Base-by-base conservation (phyloP, 2,329 filamentous ascomycete species). In the Coleophoma eucalyptorum region DNA sequence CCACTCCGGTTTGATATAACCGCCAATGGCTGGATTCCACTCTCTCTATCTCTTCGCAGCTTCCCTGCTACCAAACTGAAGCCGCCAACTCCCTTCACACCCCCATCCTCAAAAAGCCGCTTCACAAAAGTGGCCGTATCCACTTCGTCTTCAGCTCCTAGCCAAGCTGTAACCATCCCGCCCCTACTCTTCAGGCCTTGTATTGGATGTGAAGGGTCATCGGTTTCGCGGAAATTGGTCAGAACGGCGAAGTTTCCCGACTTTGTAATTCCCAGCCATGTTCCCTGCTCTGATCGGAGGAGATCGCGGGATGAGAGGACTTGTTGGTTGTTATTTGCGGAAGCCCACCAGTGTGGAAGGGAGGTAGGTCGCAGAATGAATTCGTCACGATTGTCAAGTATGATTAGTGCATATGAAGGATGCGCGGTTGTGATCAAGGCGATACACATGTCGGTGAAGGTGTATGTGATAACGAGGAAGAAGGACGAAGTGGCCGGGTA, bases 361-460 rank as follows among this genome's bases (percentile, higher is more conserved):
- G 78, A 83, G 2, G 83, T 86, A 4, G 83, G 83, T 26, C 83
- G 76, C 13, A 84, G 73, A 55, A 86, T 80, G 69, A 80, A 86
- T 65, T 86, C 87, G 72, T 93, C 89, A 60, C 89, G 81, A 67
- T 93, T 93, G 70, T 91, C 83, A 64, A 91, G 74, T 53, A 89
- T 71, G 60, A 93, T 87, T 53, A 92, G 76, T 21, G 86, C 78
- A 69, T 92, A 92, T 58, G 79, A 74, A 10, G 89, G 88, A 64
- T 92, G 88, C 43, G 85, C 78, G 16, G 87, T 92, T 21, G 87
- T 89, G 52, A 90, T 73, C 43, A 92, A 74, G 45, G 83, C 84
- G 70, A 92, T 91, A 66, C 89, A 92, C 88, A 92, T 92, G 50
- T 46, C 67, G 54, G 47, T 55, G 50, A 18, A n/a, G 45, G 45